A percentile compares a stretch with the other conserved stretches of the same genome.
These are phyloP conservation scores for Polygonum maritimum DNA, from an alignment of 148 eudicot species.

Conservation along the genomic window DNA sequence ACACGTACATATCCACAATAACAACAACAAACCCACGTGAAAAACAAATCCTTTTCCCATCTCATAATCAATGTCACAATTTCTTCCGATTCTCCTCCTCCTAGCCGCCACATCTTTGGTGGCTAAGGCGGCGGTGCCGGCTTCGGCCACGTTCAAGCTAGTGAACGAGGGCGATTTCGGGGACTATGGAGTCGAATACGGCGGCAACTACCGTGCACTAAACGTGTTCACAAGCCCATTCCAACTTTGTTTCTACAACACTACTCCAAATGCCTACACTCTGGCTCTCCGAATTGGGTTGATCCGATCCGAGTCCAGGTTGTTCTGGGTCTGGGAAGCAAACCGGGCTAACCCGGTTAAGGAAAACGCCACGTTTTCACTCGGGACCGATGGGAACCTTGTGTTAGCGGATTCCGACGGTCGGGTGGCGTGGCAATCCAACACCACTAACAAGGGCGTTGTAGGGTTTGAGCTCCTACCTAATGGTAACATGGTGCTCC, in stretches of 20 bases:
- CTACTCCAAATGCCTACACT: slow-evolving; percentile 31
- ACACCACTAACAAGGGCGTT: slow-evolving; percentile 26
- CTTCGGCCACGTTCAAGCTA: slow-evolving; percentile 32
- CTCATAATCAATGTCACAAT: background rate
- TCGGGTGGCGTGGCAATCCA: slow-evolving; percentile 24
- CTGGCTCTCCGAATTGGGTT: slow-evolving; percentile 18
- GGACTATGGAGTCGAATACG: slow-evolving; percentile 40
- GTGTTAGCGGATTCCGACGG: slow-evolving; percentile 25
- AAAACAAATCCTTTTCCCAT: background rate
- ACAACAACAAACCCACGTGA: background rate
- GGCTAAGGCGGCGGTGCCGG: slow-evolving; percentile 16
- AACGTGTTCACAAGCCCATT: slow-evolving; percentile 17
- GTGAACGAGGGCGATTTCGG: slow-evolving; percentile 55
- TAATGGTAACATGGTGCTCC: slow-evolving; percentile 31
- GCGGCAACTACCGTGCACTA: slow-evolving; percentile 21
- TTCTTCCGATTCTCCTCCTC: background rate
- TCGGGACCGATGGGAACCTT: slow-evolving; percentile 24
- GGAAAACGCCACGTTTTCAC: slow-evolving; percentile 20
- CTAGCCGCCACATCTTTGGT: background rate
- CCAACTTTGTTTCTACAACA: slow-evolving; percentile 33
- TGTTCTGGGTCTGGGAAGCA: slow-evolving; percentile 38
- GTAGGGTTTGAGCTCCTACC: slow-evolving; percentile 22
- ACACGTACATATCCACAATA: background rate
- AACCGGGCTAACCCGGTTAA: slow-evolving; percentile 30
- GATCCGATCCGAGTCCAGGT: slow-evolving; percentile 7